Base-by-base conservation (phyloP, 495 filamentous ascomycete genomes). In the Aspergillus heteromorphus region DNA sequence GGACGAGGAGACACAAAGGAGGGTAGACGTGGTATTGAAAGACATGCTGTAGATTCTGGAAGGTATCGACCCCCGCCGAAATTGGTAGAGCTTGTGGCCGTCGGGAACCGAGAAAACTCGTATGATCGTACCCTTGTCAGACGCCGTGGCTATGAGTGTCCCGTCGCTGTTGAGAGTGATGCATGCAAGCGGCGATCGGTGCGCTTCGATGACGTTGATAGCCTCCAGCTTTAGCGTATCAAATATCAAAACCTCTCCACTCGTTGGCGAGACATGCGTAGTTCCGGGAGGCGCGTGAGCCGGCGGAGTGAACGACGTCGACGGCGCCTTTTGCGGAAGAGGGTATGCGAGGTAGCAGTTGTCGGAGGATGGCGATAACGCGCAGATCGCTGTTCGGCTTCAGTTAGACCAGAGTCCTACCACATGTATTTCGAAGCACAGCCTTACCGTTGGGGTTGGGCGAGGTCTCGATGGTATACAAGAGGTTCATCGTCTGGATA, bases 21-120 rank as follows among this genome's bases (percentile, higher is more conserved):
- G 79, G 6, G 92, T 93, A 4, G 91, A 95, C 29, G 87, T 91
- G 14, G 89, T 81, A 67, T 98, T 98, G 77, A 97, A 98, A n/a
- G 90, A 93, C 93, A 98, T 97, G 83, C 91, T 95, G 70, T 88
- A 96, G 54, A 98, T 97, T 18, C 87, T 84, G 3, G 90, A 89
- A 0, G 93, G 93, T 69, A 95, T 95, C 9, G 91, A 95, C 21
- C 93, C 93, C 57, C 93, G 81, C 51, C 93, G 84, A 68, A 98
- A 98, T 64, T 98, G 92, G 62, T 87, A 96, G 16, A 98, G 81
- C 65, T 96, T 98, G 59, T 91, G 85, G 5, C 87, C 92, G 52
- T 84, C 79, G 4, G 93, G 95, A 4, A 98, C 79, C 0, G 88
- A 87, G 70, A 97, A 97, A 38, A 98, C 90, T 21, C 93, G 85